Conservation (phyloP, 257 asterid species). For the Solanum neorickii region DNA sequence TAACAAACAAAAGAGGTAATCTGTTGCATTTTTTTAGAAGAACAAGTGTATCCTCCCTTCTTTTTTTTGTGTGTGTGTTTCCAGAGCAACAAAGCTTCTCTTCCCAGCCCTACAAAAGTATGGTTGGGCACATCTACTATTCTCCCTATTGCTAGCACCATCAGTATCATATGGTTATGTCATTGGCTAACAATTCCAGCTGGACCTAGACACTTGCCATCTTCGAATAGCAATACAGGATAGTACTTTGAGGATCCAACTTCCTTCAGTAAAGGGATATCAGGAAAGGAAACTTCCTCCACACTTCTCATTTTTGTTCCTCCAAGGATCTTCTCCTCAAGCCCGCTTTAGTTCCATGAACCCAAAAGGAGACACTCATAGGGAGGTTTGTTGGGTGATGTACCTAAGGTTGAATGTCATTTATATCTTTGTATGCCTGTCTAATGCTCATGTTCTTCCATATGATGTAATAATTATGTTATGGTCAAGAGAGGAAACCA, state of each 20-base stretch:
- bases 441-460: background rate
- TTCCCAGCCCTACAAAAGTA: background rate
- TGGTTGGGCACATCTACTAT: background rate
- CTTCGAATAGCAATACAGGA: background rate
- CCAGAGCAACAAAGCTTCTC: background rate
- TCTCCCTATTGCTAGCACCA: background rate
- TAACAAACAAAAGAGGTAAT: conserved; percentile 81
- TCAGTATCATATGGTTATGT: background rate
- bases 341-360: background rate
- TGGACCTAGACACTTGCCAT: background rate
- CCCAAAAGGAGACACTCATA: background rate
- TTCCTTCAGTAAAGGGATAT: background rate
- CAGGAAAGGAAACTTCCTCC: background rate
- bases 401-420: background rate
- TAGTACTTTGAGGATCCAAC: background rate
- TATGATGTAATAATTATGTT: background rate
- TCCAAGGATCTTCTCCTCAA: background rate
- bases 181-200: background rate
- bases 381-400: background rate
- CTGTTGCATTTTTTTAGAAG: background rate
- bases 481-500: background rate
- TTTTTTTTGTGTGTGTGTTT: background rate
- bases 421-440: background rate
- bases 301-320: background rate
- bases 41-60: background rate